Base-by-base conservation (phyloP, 768 basidiomycete species). In the Pleurotus pulmonarius region DNA sequence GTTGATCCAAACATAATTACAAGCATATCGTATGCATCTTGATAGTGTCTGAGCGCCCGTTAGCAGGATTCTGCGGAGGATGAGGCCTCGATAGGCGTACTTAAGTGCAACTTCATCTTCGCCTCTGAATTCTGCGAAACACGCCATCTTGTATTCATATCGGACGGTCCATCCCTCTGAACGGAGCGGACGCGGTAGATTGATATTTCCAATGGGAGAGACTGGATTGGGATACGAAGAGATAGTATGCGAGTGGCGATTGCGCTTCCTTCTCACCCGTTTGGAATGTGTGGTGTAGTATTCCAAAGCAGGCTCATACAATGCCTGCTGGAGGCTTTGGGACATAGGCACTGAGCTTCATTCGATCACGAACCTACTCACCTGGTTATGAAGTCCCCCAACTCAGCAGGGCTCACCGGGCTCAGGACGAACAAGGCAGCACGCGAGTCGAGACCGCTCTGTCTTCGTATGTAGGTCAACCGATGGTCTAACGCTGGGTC, bases 131-230 rank as follows among this genome's bases (percentile, higher is more conserved):
- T 99, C 96, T 0, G 96, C 94, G 69, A 98, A 98, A 63, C 90
- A 88, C 0, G 90, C 97, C 82, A 95, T 90, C 73, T 98, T 99
- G 77, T 94, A 98, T 67, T 98, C 95, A 65, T 98, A 98, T 26
- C 97, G 78, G 16, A 96, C 94, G 0, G 90, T 92, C 96, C 95
- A 99, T 0, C 95, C 95, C 69, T 92, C 87, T 0, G 88, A 82
- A 25, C 90, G 77, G 4, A 97, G 73, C 0, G 88, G 85, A 15
- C 86, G 83, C 1, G 80, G 69, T 16, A 81, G 68, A 40, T 68
- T 68, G 12, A 74, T 60, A 18, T 65, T 68, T 5, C 77, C 81
- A 6, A 79, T 56, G 3, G 80, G 77, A 18, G 76, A 70, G n/a
- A 78, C 62, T 3, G 83, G 73, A n/a, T 75, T 74, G 4, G 79